phyloP scores from a whole-genome alignment of 192 early-diverging fungal genomes.

The Coemansia sp. region DNA sequence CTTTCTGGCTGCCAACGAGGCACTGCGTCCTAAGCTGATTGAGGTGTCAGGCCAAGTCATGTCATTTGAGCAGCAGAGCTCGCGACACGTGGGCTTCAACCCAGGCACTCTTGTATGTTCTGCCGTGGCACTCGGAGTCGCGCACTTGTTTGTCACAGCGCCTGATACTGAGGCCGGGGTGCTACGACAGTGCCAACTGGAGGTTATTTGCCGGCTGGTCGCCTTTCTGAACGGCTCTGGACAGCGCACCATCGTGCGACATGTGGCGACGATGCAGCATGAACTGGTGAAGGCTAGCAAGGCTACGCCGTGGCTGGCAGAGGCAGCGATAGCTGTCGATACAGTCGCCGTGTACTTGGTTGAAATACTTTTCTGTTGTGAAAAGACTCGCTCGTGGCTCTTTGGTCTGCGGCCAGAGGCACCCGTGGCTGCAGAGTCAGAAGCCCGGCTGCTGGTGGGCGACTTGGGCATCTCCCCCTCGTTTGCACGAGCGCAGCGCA shows the following conservation, averaged over 20 bases:
- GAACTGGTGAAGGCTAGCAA: slow-evolving; percentile 15
- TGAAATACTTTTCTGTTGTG: slow-evolving; percentile 25
- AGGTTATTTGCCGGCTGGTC: slow-evolving; percentile 13
- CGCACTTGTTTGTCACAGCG: slow-evolving; percentile 6
- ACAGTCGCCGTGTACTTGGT: slow-evolving; percentile 8
- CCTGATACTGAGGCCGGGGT: background rate
- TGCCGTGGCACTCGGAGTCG: slow-evolving; percentile 17
- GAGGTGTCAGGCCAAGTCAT: slow-evolving; percentile 7
- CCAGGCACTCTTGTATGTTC: slow-evolving; percentile 17
- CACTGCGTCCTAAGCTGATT: slow-evolving; percentile 1
- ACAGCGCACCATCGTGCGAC: slow-evolving; percentile 1
- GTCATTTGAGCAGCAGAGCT: slow-evolving; percentile 16
- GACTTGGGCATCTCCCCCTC: slow-evolving; percentile 17
- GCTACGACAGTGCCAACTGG: slow-evolving; percentile 13
- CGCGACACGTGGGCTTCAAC: slow-evolving; percentile 9
- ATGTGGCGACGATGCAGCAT: background rate
- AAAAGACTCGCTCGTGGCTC: slow-evolving; percentile 17
- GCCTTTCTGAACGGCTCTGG: slow-evolving; percentile 16
- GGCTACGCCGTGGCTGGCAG: slow-evolving; percentile 25
- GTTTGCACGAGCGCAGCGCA: slow-evolving; percentile 14
- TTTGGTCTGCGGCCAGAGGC: background rate
- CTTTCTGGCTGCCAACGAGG: background rate
- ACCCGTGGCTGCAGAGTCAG: background rate
- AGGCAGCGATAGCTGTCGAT: background rate
- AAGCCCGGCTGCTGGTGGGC: background rate